A percentile compares a stretch with the other conserved stretches of the same genome.
These are phyloP conservation scores for Diddensiella caesifluorescens DNA, from an alignment of 805 yeast species.

Conservation along the genomic window DNA sequence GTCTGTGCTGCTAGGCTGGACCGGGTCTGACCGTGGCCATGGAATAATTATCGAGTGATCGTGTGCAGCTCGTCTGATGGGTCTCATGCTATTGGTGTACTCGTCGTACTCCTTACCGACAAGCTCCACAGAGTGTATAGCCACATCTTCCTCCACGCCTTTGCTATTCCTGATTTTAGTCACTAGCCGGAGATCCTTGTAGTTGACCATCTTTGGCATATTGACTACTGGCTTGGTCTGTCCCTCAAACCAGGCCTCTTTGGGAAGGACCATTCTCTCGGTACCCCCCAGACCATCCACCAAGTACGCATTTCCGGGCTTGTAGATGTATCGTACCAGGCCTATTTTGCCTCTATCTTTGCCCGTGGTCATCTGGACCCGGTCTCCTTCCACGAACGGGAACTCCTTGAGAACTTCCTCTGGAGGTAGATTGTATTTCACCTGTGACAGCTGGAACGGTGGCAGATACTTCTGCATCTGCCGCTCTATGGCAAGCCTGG, in stretches of 20 bases:
- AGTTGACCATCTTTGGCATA: constrained; percentile 58
- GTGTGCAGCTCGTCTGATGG: constrained; percentile 69
- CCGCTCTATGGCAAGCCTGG: constrained; percentile 17
- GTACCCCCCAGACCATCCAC: constrained; percentile 66
- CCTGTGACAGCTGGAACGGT: constrained; percentile 21
- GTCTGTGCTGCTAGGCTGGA: constrained; percentile 41
- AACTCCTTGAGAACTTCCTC: constrained; percentile 35
- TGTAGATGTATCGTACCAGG: constrained; percentile 53
- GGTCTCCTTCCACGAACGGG: constrained; percentile 64
- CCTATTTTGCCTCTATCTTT: constrained; percentile 69
- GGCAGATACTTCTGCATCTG: constrained; percentile 18
- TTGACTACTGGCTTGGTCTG: constrained; percentile 68
- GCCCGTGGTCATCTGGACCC: constrained; percentile 69
- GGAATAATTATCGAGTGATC: constrained; percentile 70
- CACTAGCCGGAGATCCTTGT: constrained; percentile 63
- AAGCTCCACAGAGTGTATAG: constrained; percentile 67
- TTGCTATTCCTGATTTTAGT: constrained; percentile 65
- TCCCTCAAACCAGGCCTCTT: constrained; percentile 63
- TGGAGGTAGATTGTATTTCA: constrained; percentile 28
- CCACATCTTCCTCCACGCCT: constrained; percentile 63
- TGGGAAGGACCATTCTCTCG: constrained; percentile 61
- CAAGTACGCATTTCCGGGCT: constrained; percentile 56
- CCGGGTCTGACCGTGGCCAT: constrained; percentile 65
- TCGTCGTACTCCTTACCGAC: constrained; percentile 70
- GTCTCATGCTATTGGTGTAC: constrained; percentile 65